A percentile compares a stretch with the other conserved stretches of the same genome.
Evolutionary conservation across 345 rosid species (phyloP).

Genomic region (Brassica napus): Da-Ae NC_063436.1:20852001-20852500

Average conservation of each 20-base stretch:
- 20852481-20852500: conserved; percentile 28
- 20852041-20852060: conserved; percentile 69
- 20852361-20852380: background rate
- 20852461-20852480: conserved; percentile 73
- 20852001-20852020: conserved; percentile 83
- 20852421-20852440: conserved; percentile 99
- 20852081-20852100: conserved; percentile 87
- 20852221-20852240: conserved; percentile 95
- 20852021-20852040: conserved; percentile 80
- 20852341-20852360: conserved; percentile 17
- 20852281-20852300: conserved; percentile 89
- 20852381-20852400: background rate
- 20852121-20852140: conserved; percentile 95
- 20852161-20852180: conserved; percentile 8
- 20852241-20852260: conserved; percentile 97
- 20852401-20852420: conserved; percentile 55
- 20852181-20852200: background rate
- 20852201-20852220: conserved; percentile 83
- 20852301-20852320: conserved; percentile 92
- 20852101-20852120: conserved; percentile 96
- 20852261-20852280: conserved; percentile 98
- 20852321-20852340: conserved; percentile 5
- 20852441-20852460: conserved; percentile 97
- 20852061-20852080: conserved; percentile 87
- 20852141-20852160: conserved; percentile 26